Evolutionary conservation across 2,329 filamentous ascomycete species (phyloP).

Genomic region (Phialocephala sp.): DNA sequence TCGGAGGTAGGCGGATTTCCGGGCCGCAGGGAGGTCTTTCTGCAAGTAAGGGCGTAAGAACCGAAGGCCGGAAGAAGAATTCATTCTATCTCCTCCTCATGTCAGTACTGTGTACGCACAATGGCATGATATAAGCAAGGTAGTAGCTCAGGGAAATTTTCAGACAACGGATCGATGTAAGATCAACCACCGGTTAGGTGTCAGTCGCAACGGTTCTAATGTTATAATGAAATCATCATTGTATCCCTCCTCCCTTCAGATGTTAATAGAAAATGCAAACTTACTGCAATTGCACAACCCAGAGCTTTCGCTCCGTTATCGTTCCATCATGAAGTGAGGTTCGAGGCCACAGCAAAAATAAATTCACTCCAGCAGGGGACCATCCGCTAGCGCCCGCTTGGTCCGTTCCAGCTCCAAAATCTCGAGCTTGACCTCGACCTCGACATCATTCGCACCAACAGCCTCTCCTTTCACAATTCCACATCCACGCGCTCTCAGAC

Average conservation of each 20-base stretch:
- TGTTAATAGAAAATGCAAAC: constrained; percentile 8
- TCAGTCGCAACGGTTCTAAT: constrained; percentile 66
- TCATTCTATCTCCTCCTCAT: constrained; percentile 49
- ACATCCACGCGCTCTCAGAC: not conserved
- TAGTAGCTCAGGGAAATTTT: constrained; percentile 36
- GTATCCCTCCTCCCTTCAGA: constrained; percentile 18
- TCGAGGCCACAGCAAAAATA: constrained; percentile 22
- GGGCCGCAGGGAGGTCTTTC: constrained; percentile 45
- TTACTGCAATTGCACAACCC: constrained; percentile 25
- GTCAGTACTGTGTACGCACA: constrained; percentile 23
- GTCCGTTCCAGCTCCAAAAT: constrained; percentile 29
- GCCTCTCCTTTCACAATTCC: constrained; percentile 13
- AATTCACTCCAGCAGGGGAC: constrained; percentile 16
- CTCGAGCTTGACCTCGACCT: constrained; percentile 19
- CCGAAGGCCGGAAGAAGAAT: constrained; percentile 49
- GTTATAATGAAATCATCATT: constrained; percentile 58
- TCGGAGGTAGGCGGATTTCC: constrained; percentile 51
- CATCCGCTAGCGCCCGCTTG: constrained; percentile 30
- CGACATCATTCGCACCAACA: constrained; percentile 16
- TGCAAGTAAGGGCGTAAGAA: constrained; percentile 63
- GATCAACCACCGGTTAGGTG: constrained; percentile 57
- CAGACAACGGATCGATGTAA: constrained; percentile 56
- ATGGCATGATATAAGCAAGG: constrained; percentile 7
- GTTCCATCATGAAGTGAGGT: constrained; percentile 3
- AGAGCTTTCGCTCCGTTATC: constrained; percentile 9